Evolutionary conservation across 306 rosid species (phyloP).

Genomic region (Vigna mungo): DNA sequence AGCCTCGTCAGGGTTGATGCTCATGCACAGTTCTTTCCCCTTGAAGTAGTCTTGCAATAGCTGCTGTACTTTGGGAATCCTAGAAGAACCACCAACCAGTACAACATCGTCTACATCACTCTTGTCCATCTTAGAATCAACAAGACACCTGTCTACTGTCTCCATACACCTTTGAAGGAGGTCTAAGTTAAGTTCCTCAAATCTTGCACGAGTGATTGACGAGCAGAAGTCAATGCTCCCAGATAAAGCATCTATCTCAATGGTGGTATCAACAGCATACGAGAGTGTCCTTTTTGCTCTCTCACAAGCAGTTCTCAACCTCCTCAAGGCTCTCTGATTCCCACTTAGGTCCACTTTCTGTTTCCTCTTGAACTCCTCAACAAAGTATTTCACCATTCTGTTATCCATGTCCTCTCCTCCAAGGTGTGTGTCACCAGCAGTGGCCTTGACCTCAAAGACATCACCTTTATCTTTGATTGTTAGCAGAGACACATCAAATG

Average conservation of each 20-base stretch:
- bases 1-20: slow-evolving; percentile 35
- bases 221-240: slow-evolving; percentile 3
- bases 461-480: slow-evolving; percentile 31
- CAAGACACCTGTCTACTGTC: slow-evolving; percentile 52
- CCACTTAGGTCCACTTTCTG: slow-evolving; percentile 21
- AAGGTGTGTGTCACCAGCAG: slow-evolving; percentile 38
- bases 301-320: slow-evolving; percentile 47
- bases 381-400: slow-evolving; percentile 35
- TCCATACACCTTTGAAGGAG: slow-evolving; percentile 57
- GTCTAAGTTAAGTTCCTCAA: slow-evolving; percentile 43
- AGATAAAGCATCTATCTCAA: slow-evolving; percentile 48
- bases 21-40: slow-evolving; percentile 27
- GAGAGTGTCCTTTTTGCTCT: slow-evolving; percentile 59
- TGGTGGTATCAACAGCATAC: slow-evolving; percentile 47
- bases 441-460: slow-evolving; percentile 27
- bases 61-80: slow-evolving; percentile 66
- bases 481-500: slow-evolving; percentile 42
- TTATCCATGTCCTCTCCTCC: slow-evolving; percentile 40
- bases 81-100: slow-evolving; percentile 47
- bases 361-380: slow-evolving; percentile 26
- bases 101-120: slow-evolving; percentile 51
- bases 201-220: slow-evolving; percentile 50
- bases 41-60: slow-evolving; percentile 55
- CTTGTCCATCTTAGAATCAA: slow-evolving; percentile 63
- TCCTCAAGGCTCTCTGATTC: slow-evolving; percentile 24